Evolutionary conservation across 2,329 filamentous ascomycete genomes (phyloP).

Genomic region (Aspergillus alliaceus): DNA sequence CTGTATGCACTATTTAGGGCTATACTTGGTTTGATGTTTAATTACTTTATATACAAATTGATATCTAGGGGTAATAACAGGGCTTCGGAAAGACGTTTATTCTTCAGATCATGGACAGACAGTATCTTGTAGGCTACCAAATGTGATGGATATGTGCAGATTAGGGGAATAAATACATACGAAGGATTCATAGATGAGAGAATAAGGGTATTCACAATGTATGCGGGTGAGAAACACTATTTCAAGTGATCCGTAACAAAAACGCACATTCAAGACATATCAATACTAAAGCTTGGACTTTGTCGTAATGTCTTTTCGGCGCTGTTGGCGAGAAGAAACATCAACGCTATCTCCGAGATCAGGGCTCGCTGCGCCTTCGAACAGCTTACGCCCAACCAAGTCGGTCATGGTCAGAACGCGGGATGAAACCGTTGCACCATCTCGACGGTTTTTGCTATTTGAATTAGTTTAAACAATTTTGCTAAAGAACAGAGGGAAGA

Average conservation of each 20-base stretch:
- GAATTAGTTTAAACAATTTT: background rate
- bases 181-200: background rate
- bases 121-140: background rate
- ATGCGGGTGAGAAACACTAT: background rate
- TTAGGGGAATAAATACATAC: background rate
- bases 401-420: conserved; percentile 79
- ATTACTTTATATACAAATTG: background rate
- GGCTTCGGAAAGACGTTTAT: background rate
- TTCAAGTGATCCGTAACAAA: background rate
- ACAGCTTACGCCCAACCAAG: conserved; percentile 68
- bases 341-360: conserved; percentile 25
- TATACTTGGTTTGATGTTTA: too few relatives aligned
- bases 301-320: conserved; percentile 38
- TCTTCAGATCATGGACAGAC: background rate
- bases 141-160: background rate
- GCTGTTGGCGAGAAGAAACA: conserved; percentile 36
- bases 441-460: conserved; percentile 78
- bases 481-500: background rate
- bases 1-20: background rate
- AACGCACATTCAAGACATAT: background rate
- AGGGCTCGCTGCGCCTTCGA: conserved; percentile 40
- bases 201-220: background rate
- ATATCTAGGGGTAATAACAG: background rate
- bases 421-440: conserved; percentile 82
- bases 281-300: conserved; percentile 31